These are phyloP conservation scores for Carex cristatella DNA, from an alignment of 176 grass and related monocot genomes.

Conservation along the genomic window DNA sequence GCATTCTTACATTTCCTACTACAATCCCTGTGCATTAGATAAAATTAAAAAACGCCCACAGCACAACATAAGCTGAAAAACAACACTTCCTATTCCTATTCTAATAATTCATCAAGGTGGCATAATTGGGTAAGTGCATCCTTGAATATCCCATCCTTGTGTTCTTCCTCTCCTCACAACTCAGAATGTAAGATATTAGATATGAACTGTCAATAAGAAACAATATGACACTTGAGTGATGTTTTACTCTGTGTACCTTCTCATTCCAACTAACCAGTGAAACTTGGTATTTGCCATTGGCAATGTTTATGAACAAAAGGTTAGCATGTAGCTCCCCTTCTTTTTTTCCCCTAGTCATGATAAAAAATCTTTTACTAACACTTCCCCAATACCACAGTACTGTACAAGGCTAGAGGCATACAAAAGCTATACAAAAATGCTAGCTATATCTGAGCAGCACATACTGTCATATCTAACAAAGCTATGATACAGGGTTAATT, in stretches of 20 bases:
- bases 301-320: not conserved
- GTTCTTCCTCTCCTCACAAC: too few relatives aligned
- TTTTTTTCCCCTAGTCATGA: not conserved
- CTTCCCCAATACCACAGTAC: not conserved
- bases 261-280: not conserved
- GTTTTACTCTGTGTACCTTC: not conserved
- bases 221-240: not conserved
- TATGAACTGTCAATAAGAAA: not conserved
- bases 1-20: too few relatives aligned
- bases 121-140: too few relatives aligned
- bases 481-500: not conserved
- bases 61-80: too few relatives aligned
- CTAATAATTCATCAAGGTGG: too few relatives aligned
- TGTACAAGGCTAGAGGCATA: not conserved
- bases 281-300: not conserved
- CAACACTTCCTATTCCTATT: too few relatives aligned
- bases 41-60: too few relatives aligned
- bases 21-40: too few relatives aligned
- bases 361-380: not conserved
- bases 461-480: not conserved
- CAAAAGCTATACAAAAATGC: conserved; percentile 8
- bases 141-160: too few relatives aligned
- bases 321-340: not conserved
- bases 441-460: not conserved
- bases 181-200: not conserved